Percentiles rank a stretch among this genome's conserved stretches.
Evolutionary conservation across 129 eudicot genomes (phyloP).

Genomic region (Tagetes patula): DNA sequence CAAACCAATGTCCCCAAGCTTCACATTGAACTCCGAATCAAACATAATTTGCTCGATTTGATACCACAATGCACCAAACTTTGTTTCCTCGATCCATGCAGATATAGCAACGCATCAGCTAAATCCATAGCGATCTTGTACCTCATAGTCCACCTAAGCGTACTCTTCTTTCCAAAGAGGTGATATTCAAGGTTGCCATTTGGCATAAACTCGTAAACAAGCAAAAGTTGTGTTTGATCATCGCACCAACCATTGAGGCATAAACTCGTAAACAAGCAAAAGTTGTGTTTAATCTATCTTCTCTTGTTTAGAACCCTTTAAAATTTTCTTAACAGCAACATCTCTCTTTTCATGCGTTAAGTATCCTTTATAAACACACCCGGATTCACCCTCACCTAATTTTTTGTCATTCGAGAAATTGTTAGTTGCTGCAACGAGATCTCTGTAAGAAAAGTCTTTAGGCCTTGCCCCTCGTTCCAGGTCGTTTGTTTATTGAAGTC

Average conservation of each 20-base stretch:
- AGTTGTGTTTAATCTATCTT: constrained; percentile 59
- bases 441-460: constrained; percentile 40
- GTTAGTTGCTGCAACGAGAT: constrained; percentile 45
- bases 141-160: constrained; percentile 49
- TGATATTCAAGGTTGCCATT: constrained; percentile 60
- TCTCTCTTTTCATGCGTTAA: constrained; percentile 27
- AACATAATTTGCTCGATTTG: constrained; percentile 70
- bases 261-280: constrained; percentile 50
- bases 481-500: constrained; percentile 43
- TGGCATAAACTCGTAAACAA: constrained; percentile 66
- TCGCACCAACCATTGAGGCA: constrained; percentile 72
- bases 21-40: constrained; percentile 56
- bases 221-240: constrained; percentile 50
- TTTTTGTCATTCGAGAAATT: constrained; percentile 47
- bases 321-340: constrained; percentile 62
- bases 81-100: constrained; percentile 68
- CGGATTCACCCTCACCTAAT: constrained; percentile 64
- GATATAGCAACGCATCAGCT: constrained; percentile 56
- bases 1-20: constrained; percentile 71
- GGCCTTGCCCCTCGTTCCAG: constrained; percentile 56
- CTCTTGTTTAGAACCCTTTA: constrained; percentile 61
- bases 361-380: constrained; percentile 54
- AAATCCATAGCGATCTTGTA: constrained; percentile 52
- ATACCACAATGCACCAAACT: constrained; percentile 71
- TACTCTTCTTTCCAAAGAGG: constrained; percentile 43